A percentile compares a stretch with the other conserved stretches of the same genome.
Conservation (phyloP, 176 grass and related monocot species). For the Pontederia crassipes region DNA sequence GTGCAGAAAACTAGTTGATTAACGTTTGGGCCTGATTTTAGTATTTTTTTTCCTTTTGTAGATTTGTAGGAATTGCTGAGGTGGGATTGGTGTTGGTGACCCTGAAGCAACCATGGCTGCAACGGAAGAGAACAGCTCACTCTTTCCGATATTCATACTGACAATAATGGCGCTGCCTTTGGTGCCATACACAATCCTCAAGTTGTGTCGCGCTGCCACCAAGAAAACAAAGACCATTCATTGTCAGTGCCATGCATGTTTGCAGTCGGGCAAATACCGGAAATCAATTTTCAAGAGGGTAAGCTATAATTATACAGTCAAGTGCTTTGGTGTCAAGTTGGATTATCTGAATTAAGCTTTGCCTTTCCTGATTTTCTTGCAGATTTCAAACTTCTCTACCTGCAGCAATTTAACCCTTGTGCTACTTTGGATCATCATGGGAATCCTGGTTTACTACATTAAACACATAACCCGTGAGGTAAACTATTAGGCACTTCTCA, state of each 20-base stretch:
- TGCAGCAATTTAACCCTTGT: constrained; percentile 75
- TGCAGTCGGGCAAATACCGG: constrained; percentile 75
- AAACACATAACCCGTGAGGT: constrained; percentile 90
- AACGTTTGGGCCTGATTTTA: no score
- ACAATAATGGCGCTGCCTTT: constrained; percentile 95
- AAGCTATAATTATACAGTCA: not conserved
- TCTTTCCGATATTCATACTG: constrained; percentile 91
- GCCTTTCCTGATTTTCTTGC: constrained; percentile 5
- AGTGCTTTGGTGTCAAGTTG: not conserved
- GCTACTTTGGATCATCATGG: constrained; percentile 81
- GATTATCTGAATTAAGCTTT: not conserved
- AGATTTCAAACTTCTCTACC: constrained; percentile 99
- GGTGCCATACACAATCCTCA: constrained; percentile 75
- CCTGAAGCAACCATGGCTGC: constrained; percentile 42
- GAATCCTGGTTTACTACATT: constrained; percentile 89
- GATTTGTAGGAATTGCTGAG: no score
- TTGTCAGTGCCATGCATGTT: constrained; percentile 75
- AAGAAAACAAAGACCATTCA: constrained; percentile 84
- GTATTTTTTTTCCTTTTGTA: no score
- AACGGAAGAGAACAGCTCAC: constrained; percentile 83
- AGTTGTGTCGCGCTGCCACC: constrained; percentile 43
- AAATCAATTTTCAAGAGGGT: constrained; percentile 97
- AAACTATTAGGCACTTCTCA: constrained; percentile 1
- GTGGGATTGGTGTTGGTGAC: no score
- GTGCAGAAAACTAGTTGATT: no score